phyloP scores from a whole-genome alignment of 257 asterid species.

The Nicotiana noctiflora region DNA sequence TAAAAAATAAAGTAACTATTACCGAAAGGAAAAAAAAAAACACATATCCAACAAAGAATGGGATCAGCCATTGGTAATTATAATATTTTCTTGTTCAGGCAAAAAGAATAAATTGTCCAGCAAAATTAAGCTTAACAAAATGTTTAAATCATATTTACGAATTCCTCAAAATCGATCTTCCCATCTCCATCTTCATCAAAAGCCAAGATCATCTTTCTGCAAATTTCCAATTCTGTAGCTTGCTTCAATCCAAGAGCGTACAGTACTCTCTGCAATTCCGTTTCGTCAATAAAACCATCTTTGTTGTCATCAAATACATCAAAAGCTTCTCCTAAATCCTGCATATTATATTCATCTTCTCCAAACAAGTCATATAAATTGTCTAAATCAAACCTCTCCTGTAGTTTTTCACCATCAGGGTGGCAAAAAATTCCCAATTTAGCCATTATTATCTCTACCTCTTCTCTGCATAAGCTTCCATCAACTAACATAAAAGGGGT shows the following conservation, averaged over 20 bases:
- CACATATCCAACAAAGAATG: not conserved
- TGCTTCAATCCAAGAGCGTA: slow-evolving; percentile 14
- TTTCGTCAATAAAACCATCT: slow-evolving; percentile 25
- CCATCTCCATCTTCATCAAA: slow-evolving; percentile 27
- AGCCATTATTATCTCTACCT: slow-evolving; percentile 5
- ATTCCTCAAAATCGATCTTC: slow-evolving; percentile 19
- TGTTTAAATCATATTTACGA: not conserved
- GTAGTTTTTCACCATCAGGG: slow-evolving; percentile 6
- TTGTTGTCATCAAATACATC: slow-evolving; percentile 22
- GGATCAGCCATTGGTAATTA: not conserved
- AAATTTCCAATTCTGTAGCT: slow-evolving; percentile 17
- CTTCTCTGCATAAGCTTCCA: not conserved
- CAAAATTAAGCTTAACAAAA: not conserved
- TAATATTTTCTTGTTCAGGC: not conserved
- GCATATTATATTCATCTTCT: slow-evolving; percentile 3
- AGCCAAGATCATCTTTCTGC: slow-evolving; percentile 17
- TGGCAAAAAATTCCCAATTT: slow-evolving; percentile 6
- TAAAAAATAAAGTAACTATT: not conserved
- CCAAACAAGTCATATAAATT: slow-evolving; percentile 11
- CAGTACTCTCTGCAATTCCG: slow-evolving; percentile 12
- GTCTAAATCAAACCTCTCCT: not conserved
- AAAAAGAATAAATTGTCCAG: not conserved
- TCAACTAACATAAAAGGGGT: not conserved
- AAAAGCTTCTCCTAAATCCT: slow-evolving; percentile 16
- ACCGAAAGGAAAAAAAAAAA: no score